Percentiles rank a stretch among this genome's conserved stretches.
phyloP scores from a whole-genome alignment of 2,329 filamentous ascomycete species.

The Metarhizium album region DNA sequence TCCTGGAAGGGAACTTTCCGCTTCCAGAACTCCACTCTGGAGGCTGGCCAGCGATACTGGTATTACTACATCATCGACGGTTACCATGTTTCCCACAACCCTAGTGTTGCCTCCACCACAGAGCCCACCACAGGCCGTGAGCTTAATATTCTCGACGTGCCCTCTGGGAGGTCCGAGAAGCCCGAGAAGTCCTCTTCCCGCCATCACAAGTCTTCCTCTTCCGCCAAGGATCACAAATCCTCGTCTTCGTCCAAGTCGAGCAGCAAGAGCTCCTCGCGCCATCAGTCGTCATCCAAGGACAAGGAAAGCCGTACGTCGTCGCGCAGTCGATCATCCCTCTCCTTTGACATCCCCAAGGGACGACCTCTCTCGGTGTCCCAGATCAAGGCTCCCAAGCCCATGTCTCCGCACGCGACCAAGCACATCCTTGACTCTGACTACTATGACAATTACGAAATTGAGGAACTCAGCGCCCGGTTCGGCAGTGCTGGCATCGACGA shows the following conservation, averaged over 20 bases:
- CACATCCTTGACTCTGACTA: constrained; percentile 79
- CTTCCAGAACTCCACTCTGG: constrained; percentile 79
- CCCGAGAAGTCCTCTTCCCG: constrained; percentile 31
- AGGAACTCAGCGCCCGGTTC: constrained; percentile 71
- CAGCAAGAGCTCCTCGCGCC: constrained; percentile 28
- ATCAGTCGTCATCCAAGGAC: constrained; percentile 35
- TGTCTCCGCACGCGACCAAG: constrained; percentile 77
- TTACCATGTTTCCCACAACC: constrained; percentile 96
- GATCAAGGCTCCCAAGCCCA: constrained; percentile 84
- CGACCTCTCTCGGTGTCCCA: constrained; percentile 78
- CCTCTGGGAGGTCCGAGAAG: constrained; percentile 35
- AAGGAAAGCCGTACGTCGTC: constrained; percentile 29
- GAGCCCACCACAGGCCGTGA: constrained; percentile 96
- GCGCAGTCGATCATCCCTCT: constrained; percentile 38
- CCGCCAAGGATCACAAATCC: constrained; percentile 14
- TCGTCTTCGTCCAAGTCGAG: constrained; percentile 28
- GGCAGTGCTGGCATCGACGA: constrained; percentile 47
- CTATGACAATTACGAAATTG: constrained; percentile 58
- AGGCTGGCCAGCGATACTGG: constrained; percentile 92
- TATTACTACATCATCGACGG: constrained; percentile 99
- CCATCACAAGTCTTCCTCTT: constrained; percentile 16
- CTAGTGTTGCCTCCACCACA: constrained; percentile 74
- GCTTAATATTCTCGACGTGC: constrained; percentile 94
- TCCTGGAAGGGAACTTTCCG: constrained; percentile 95
- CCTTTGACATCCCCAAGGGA: constrained; percentile 70